Conservation (phyloP, 495 filamentous ascomycete species). For the Glutinoglossum americanum region DNA sequence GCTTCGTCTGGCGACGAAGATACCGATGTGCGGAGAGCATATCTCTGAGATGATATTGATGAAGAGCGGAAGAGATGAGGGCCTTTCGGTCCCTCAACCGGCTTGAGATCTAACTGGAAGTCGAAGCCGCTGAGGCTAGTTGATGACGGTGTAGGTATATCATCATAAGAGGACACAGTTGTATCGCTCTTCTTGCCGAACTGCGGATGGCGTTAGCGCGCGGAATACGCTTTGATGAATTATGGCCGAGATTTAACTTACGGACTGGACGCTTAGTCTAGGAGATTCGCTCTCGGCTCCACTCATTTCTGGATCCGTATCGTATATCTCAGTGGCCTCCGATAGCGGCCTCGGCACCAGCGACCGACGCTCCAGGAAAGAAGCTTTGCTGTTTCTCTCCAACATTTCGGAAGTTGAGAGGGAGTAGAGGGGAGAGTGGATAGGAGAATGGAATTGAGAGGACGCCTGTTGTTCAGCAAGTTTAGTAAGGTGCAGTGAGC, state of each 20-base stretch:
- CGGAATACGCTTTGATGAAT: neutral
- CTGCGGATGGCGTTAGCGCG: slow-evolving; percentile 17
- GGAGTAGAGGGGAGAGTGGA: neutral
- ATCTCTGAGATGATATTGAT: slow-evolving; percentile 27
- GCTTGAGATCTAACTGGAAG: slow-evolving; percentile 28
- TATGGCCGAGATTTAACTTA: slow-evolving; percentile 17
- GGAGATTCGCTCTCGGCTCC: slow-evolving; percentile 41
- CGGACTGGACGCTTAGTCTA: slow-evolving; percentile 42
- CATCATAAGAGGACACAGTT: slow-evolving; percentile 56
- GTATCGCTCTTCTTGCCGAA: slow-evolving; percentile 44
- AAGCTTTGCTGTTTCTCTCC: slow-evolving; percentile 11
- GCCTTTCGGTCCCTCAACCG: slow-evolving; percentile 58
- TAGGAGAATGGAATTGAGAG: neutral
- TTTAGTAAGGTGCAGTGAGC: neutral
- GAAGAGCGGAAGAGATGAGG: slow-evolving; percentile 68
- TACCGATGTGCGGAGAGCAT: slow-evolving; percentile 38
- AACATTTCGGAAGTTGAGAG: neutral
- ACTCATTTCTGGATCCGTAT: slow-evolving; percentile 50
- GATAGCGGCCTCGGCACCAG: slow-evolving; percentile 29
- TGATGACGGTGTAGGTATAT: slow-evolving; percentile 45
- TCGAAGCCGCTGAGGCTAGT: slow-evolving; percentile 21
- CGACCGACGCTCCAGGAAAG: slow-evolving; percentile 4
- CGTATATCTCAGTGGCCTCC: slow-evolving; percentile 46
- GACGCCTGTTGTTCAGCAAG: neutral
- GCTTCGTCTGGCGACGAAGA: slow-evolving; percentile 32